Percentiles rank a stretch among this genome's conserved stretches.
Evolutionary conservation across 2,329 filamentous ascomycete species (phyloP).

Genomic region (Fusarium guadeloupense): DNA sequence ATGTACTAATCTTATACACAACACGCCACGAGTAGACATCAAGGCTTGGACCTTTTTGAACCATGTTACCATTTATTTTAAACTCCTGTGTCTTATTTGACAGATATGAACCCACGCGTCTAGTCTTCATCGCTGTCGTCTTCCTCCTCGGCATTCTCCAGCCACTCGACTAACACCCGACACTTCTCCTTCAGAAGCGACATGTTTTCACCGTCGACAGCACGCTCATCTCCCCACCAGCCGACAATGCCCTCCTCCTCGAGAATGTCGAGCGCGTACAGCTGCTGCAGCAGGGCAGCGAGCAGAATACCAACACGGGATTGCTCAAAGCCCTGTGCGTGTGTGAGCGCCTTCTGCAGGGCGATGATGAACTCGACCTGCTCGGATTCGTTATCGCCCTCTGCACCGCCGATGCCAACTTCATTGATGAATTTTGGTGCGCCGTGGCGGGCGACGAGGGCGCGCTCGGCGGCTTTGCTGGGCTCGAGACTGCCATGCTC

Average conservation of each 20-base stretch:
- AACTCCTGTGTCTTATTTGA: constrained; percentile 19
- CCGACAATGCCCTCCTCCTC: constrained; percentile 88
- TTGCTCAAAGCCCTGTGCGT: constrained; percentile 66
- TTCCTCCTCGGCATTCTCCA: constrained; percentile 79
- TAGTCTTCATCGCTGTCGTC: constrained; percentile 62
- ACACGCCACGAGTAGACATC: not conserved
- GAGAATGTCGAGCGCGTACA: constrained; percentile 84
- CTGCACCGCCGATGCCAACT: constrained; percentile 69
- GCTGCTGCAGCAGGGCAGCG: constrained; percentile 80
- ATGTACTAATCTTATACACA: too few relatives aligned
- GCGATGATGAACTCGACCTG: constrained; percentile 87
- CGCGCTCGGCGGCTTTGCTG: constrained; percentile 69
- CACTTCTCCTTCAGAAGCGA: constrained; percentile 76
- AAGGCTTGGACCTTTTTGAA: not conserved
- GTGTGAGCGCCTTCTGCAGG: constrained; percentile 80
- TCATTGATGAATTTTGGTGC: constrained; percentile 66
- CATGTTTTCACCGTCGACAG: constrained; percentile 74
- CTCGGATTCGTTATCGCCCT: constrained; percentile 66
- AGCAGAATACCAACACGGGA: constrained; percentile 69
- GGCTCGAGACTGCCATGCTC: constrained; percentile 65
- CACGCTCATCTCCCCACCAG: constrained; percentile 85
- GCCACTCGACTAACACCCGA: constrained; percentile 82
- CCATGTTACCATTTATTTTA: constrained; percentile 22
- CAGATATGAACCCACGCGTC: constrained; percentile 7
- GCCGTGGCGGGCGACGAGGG: constrained; percentile 64